Conservation (phyloP, 306 rosid genomes). For the Glycine soja region DNA sequence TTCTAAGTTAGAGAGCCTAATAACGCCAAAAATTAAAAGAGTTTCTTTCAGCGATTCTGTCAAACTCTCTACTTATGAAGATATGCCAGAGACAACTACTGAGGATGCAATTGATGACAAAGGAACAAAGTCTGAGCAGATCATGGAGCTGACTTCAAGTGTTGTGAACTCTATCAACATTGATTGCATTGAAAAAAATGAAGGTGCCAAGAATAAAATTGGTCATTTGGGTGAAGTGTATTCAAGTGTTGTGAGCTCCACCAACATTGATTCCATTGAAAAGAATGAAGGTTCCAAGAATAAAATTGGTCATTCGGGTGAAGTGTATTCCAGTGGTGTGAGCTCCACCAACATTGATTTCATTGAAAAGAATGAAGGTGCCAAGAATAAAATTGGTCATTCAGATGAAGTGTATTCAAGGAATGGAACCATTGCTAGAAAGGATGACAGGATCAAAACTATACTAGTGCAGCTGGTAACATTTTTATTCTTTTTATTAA, state of each 20-base stretch:
- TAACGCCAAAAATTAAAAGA: constrained; percentile 37
- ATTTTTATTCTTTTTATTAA: constrained; percentile 30
- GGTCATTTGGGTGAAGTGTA: background rate
- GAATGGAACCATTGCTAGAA: background rate
- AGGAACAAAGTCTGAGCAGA: constrained; percentile 26
- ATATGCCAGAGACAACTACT: constrained; percentile 15
- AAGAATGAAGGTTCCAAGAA: constrained; percentile 15
- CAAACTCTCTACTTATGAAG: constrained; percentile 13
- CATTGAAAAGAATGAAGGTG: constrained; percentile 23
- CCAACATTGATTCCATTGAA: constrained; percentile 2
- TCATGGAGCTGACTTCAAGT: constrained; percentile 17
- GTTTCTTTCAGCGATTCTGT: constrained; percentile 59
- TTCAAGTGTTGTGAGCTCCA: constrained; percentile 15
- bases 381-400: background rate
- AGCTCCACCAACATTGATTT: background rate
- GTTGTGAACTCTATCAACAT: background rate
- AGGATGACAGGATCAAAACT: constrained; percentile 25
- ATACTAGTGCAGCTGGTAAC: constrained; percentile 27
- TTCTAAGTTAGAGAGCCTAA: constrained; percentile 22
- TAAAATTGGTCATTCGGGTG: background rate
- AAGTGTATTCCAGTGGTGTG: background rate
- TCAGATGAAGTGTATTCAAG: constrained; percentile 3
- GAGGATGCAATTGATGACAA: constrained; percentile 32
- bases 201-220: constrained; percentile 1
- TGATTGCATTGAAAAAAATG: constrained; percentile 10